Evolutionary conservation across 2,329 filamentous ascomycete species (phyloP).

Genomic region (Colletotrichum sp.): DNA sequence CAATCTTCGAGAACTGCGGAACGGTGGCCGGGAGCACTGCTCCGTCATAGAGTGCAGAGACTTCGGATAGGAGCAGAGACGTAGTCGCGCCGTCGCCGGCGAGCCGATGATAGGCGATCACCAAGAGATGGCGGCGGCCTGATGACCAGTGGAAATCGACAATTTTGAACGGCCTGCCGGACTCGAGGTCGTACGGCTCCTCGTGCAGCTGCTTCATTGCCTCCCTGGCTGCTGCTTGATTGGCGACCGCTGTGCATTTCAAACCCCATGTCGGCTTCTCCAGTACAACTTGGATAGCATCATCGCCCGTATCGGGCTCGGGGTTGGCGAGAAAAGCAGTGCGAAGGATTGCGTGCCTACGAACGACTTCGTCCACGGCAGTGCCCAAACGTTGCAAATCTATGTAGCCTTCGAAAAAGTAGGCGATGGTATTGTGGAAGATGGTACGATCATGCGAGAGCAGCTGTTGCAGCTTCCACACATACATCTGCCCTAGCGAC

Average conservation of each 20-base stretch:
- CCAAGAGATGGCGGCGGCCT: not conserved
- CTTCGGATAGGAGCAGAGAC: not conserved
- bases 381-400: slow-evolving; percentile 34
- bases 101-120: not conserved
- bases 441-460: slow-evolving; percentile 35
- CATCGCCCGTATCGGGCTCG: not conserved
- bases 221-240: not conserved
- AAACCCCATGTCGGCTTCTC: not conserved
- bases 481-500: not conserved
- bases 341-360: not conserved
- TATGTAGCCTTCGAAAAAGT: slow-evolving; percentile 32
- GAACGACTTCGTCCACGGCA: slow-evolving; percentile 31
- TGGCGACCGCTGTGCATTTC: not conserved
- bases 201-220: not conserved
- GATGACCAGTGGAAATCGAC: not conserved
- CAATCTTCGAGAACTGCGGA: not conserved
- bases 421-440: slow-evolving; percentile 26
- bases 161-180: not conserved
- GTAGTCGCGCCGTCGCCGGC: not conserved
- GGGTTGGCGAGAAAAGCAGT: not conserved
- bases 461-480: not conserved
- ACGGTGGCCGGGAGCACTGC: not conserved
- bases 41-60: not conserved
- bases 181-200: not conserved
- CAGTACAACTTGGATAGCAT: not conserved